Evolutionary conservation across 2,329 filamentous ascomycete species (phyloP).

Genomic region (Fusarium sp.): DNA sequence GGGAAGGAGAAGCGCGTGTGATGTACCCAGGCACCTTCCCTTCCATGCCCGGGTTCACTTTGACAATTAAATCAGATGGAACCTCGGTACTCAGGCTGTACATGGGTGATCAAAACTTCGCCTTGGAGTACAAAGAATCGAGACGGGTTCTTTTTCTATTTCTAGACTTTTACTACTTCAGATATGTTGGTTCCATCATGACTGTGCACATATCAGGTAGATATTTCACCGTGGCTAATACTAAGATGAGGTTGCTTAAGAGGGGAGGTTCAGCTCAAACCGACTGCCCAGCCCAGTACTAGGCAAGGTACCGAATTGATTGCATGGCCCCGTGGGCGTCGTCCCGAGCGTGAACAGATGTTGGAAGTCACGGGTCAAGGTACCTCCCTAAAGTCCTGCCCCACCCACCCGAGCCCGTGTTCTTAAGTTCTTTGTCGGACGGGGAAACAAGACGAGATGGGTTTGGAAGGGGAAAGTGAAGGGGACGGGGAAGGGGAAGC

Average conservation of each 20-base stretch:
- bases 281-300: too few species aligned
- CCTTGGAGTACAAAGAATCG: neutral
- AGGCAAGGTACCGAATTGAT: neutral
- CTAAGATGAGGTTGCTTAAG: neutral
- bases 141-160: neutral
- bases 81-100: too few species aligned
- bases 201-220: too few species aligned
- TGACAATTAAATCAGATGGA: too few species aligned
- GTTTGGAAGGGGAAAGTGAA: neutral
- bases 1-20: neutral
- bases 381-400: constrained; percentile 13
- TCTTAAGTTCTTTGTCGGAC: neutral
- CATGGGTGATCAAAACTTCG: neutral
- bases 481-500: neutral
- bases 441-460: neutral
- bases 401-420: constrained; percentile 8
- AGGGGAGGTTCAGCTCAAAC: neutral
- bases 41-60: too few species aligned
- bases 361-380: neutral
- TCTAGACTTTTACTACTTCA: neutral
- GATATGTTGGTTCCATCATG: neutral
- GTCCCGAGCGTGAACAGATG: neutral
- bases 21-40: neutral
- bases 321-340: neutral
- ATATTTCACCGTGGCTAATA: neutral